Evolutionary conservation across 2,329 filamentous ascomycete genomes (phyloP).

Genomic region (Ascocoryne sarcoides): DNA sequence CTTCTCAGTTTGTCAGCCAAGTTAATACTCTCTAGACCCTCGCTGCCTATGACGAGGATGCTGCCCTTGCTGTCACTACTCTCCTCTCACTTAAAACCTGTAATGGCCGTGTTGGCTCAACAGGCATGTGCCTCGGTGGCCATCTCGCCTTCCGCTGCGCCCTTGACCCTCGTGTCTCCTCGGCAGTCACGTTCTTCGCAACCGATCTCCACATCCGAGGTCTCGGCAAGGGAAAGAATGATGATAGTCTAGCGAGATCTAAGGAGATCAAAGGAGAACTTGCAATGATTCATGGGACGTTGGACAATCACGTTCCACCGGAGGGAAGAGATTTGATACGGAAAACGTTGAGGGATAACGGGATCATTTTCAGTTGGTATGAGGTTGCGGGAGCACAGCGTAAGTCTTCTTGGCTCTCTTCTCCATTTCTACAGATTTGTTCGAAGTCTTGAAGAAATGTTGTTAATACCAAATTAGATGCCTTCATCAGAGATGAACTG

Average conservation of each 20-base stretch:
- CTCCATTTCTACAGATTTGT: background rate
- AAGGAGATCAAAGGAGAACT: constrained; percentile 68
- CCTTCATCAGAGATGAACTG: constrained; percentile 3
- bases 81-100: constrained; percentile 68
- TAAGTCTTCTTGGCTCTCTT: too few relatives aligned
- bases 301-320: constrained; percentile 82
- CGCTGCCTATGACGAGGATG: constrained; percentile 77
- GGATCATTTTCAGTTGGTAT: constrained; percentile 70
- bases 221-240: constrained; percentile 59
- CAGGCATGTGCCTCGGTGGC: constrained; percentile 89
- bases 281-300: constrained; percentile 84
- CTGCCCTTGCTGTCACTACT: constrained; percentile 56
- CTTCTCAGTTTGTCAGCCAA: too few relatives aligned
- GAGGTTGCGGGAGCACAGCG: constrained; percentile 89
- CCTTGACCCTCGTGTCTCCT: constrained; percentile 67
- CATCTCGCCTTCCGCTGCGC: constrained; percentile 68
- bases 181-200: constrained; percentile 81
- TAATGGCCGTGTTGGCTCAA: constrained; percentile 69
- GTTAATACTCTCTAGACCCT: constrained; percentile 51
- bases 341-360: constrained; percentile 68
- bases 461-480: background rate
- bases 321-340: constrained; percentile 77
- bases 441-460: background rate
- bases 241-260: constrained; percentile 50
- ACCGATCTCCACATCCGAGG: constrained; percentile 80